Conservation (phyloP, 345 rosid genomes). For the Lenwebbia sp. region DNA sequence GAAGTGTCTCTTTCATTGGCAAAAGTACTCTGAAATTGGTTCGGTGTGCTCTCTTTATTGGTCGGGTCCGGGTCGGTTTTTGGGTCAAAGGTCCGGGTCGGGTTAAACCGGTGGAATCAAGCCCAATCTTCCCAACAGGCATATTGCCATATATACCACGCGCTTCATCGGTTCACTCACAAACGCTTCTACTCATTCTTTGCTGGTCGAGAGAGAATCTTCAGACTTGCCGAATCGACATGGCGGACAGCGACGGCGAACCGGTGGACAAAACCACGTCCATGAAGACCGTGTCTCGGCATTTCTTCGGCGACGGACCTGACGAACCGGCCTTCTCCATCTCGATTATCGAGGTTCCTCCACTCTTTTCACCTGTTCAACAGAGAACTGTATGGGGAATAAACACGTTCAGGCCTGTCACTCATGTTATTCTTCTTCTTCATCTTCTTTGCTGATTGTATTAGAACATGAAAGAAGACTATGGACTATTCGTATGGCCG, state of each 20-base stretch:
- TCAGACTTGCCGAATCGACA: background rate
- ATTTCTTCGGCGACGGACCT: slow-evolving; percentile 27
- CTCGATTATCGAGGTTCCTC: slow-evolving; percentile 59
- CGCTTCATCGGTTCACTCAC: background rate
- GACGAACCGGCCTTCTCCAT: slow-evolving; percentile 36
- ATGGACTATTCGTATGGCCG: slow-evolving; percentile 87
- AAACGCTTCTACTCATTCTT: background rate
- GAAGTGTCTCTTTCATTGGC: no score
- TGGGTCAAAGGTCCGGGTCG: background rate
- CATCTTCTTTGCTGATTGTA: background rate
- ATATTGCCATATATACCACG: background rate
- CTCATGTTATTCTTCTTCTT: background rate
- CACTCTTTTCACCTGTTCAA: background rate
- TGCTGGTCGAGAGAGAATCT: background rate
- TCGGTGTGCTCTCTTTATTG: background rate
- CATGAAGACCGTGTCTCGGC: slow-evolving; percentile 48
- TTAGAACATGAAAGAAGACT: slow-evolving; percentile 76
- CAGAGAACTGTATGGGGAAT: background rate
- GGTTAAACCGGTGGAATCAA: background rate
- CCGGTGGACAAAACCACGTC: background rate
- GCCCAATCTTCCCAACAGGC: background rate
- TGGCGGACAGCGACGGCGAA: background rate
- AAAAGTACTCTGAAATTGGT: no score
- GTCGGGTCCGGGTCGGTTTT: background rate
- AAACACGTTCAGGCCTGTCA: background rate